These are phyloP conservation scores for Malassezia psittaci DNA, from an alignment of 1,284 basidiomycete species.

Conservation along the genomic window DNA sequence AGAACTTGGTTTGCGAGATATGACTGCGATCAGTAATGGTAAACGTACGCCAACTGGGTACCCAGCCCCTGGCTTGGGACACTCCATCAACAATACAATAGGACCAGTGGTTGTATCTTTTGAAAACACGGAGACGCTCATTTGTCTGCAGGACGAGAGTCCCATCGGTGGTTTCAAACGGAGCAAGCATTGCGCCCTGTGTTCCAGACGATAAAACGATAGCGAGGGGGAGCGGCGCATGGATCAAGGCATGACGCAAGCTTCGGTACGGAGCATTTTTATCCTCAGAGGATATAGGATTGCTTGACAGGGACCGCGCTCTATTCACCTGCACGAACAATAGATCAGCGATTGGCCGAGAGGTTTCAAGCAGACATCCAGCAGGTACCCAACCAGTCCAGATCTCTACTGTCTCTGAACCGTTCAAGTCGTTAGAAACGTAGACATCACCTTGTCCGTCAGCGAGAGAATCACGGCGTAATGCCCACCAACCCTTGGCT, in stretches of 20 bases:
- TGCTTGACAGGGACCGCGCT: background rate
- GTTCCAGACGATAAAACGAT: conserved; percentile 87
- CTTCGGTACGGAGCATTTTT: background rate
- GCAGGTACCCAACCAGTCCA: conserved; percentile 49
- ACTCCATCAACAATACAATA: conserved; percentile 52
- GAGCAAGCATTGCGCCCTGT: conserved; percentile 85
- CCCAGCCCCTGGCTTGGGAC: conserved; percentile 38
- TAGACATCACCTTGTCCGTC: conserved; percentile 66
- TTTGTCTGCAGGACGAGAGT: conserved; percentile 77
- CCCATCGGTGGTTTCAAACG: conserved; percentile 72
- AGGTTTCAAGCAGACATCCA: conserved; percentile 82
- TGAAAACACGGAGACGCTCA: conserved; percentile 80
- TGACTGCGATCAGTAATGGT: background rate
- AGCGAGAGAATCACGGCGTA: conserved; percentile 68
- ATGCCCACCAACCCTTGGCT: conserved; percentile 97
- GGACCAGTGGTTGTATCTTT: conserved; percentile 91
- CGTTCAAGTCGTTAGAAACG: background rate
- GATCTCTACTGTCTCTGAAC: conserved; percentile 6
- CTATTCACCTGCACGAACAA: conserved; percentile 14
- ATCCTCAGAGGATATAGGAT: background rate
- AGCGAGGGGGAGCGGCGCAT: conserved; percentile 64
- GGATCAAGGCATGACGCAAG: conserved; percentile 26
- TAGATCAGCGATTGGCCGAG: conserved; percentile 47
- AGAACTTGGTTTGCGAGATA: background rate
- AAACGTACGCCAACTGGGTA: conserved; percentile 40